These are phyloP conservation scores for Globisporangium acanthophoron DNA, from an alignment of 352 stramenopile genomes.

Conservation along the genomic window DNA sequence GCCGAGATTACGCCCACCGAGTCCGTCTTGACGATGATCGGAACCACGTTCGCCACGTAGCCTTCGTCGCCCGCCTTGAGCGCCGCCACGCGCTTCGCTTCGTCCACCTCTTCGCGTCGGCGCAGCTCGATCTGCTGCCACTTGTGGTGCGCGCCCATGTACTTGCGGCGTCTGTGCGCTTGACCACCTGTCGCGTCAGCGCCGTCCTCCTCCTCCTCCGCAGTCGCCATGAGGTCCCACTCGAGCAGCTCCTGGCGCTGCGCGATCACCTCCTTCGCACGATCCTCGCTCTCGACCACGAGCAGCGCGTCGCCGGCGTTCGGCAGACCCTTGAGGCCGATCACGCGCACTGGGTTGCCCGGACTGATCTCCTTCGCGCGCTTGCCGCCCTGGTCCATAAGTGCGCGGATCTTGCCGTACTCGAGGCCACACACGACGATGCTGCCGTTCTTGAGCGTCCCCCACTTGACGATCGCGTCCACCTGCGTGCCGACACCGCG, in stretches of 20 bases:
- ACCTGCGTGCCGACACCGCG: constrained; percentile 92
- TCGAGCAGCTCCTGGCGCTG: constrained; percentile 66
- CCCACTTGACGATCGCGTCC: constrained; percentile 96
- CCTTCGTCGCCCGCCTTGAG: constrained; percentile 66
- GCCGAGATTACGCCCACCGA: constrained; percentile 96
- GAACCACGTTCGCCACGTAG: constrained; percentile 92
- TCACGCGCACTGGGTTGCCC: constrained; percentile 87
- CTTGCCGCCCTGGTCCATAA: constrained; percentile 68
- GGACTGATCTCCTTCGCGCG: constrained; percentile 87
- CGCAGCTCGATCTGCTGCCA: constrained; percentile 63
- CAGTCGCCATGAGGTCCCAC: constrained; percentile 68
- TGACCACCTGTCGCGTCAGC: constrained; percentile 33
- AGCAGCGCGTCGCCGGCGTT: constrained; percentile 75
- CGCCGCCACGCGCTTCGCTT: constrained; percentile 60
- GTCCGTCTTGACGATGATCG: constrained; percentile 98
- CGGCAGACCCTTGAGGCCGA: constrained; percentile 83
- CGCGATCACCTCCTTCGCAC: constrained; percentile 72
- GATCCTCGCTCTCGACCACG: constrained; percentile 65
- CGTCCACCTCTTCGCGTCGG: constrained; percentile 55
- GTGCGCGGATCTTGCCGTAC: constrained; percentile 89
- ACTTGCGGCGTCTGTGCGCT: constrained; percentile 36
- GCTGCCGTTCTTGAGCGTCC: constrained; percentile 92
- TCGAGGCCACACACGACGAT: constrained; percentile 94
- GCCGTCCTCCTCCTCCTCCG: constrained; percentile 46
- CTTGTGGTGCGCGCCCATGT: constrained; percentile 49